Evolutionary conservation across 1,284 basidiomycete species (phyloP), one percentile per base, ranked within the genome.

Genomic region (Thelephora terrestris): DNA sequence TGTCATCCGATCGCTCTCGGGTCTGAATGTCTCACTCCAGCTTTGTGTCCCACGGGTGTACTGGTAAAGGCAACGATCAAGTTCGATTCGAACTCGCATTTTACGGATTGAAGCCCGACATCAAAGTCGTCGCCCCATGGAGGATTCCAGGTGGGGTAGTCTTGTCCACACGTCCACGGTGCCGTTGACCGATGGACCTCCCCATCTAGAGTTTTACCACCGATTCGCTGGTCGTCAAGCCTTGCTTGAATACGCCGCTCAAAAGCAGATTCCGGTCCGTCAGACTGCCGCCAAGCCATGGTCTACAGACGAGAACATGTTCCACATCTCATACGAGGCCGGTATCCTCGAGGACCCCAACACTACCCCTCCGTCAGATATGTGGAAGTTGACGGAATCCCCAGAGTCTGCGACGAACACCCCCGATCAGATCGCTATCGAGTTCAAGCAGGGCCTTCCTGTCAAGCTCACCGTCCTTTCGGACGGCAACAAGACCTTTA

Each of bases 321-420:
- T 96, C 85, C 95, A 99, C 76, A 99, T 98, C 68, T 99, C 94
- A 20, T 99, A 98, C 72, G 95, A 99, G 70, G 95, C 95, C 27
- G 95, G 95, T 50, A 98, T 99, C 65, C 84, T 99, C 55, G 96
- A 99, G 67, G 90, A 99, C 66, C 95, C 95, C 57, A 81, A 96
- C 76, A 85, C 75, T 54, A 98, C 93, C 7, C 95, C 96, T 49
- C 95, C 95, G 25, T 68, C 70, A n/a, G 95, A 99, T 74, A 99
- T 99, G 95, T 99, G 96, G 95, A 98, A 97, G 69, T 82, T 99
- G 57, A 98, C 92, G 54, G 76, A 78, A 54, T 78, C 87, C 29
- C 87, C 91, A 47, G 84, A 92, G 62, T 69, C 84, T 49, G 92
- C 95, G 4, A 93, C 95, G 16, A 69, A 75, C 42, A 75, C 74